Evolutionary conservation across 129 eudicot genomes (phyloP).

Genomic region (Escallonia herrerae): DNA sequence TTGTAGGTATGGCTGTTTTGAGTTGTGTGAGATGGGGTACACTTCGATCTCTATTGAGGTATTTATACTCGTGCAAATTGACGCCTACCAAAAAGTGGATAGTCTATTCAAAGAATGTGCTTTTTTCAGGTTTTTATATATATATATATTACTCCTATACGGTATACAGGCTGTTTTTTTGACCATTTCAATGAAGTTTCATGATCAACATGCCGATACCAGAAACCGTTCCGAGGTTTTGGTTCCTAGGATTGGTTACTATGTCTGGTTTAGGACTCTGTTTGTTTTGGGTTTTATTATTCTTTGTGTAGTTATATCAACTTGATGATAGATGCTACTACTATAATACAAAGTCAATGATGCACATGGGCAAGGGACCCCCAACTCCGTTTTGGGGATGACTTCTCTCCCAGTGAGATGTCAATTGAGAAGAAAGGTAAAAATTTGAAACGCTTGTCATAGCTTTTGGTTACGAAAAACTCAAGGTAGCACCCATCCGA

Average conservation of each 20-base stretch:
- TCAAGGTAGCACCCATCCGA: too few relatives aligned
- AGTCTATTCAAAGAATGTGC: too few relatives aligned
- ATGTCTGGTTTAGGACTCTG: background rate
- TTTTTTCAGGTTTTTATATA: background rate
- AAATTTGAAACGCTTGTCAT: too few relatives aligned
- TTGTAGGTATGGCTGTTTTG: background rate
- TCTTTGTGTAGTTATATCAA: background rate
- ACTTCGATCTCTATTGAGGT: background rate
- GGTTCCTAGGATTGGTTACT: background rate
- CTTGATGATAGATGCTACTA: background rate
- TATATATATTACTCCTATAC: too few relatives aligned
- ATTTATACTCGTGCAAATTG: background rate
- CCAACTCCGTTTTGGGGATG: background rate
- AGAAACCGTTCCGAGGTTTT: conserved; percentile 7
- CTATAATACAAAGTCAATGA: background rate
- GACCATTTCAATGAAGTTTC: too few relatives aligned
- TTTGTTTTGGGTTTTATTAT: background rate
- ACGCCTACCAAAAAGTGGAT: background rate
- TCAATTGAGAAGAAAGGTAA: too few relatives aligned
- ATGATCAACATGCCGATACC: background rate
- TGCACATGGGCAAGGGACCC: background rate
- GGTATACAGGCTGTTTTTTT: too few relatives aligned
- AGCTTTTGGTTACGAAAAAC: too few relatives aligned
- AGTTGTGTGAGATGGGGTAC: background rate
- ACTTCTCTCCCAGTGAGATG: background rate